Evolutionary conservation across 2,329 filamentous ascomycete genomes (phyloP), one percentile per base, ranked within the genome.

Genomic region (Fusarium sp.): DNA sequence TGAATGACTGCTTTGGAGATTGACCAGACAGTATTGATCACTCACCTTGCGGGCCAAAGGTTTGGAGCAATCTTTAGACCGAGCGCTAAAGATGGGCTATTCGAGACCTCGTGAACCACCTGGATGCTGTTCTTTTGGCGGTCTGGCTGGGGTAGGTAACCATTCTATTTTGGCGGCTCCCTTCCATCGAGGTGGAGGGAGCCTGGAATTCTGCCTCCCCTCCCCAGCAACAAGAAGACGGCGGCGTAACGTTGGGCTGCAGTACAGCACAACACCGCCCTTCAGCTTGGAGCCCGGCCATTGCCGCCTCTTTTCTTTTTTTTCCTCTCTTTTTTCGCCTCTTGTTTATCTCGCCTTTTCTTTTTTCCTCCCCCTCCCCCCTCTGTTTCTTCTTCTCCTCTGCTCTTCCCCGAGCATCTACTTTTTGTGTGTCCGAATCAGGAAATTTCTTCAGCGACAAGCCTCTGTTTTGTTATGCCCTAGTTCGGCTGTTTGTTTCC

Each of bases 211-310:
- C 54, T 53, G 54, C 60, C 47, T 37, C 61, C 43, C 43, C 60
- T 61, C 64, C 64, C 68, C 64, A 71, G 68, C 68, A 69, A 71
- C 68, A 53, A 28, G 55, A 55, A 68, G 55, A 65, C 44, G 62
- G 67, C 67, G 67, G 67, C 67, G 67, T 68, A 71, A 70, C 67
- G 67, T 70, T 70, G 67, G 67, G 67, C 67, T 70, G 67, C 67
- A 71, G 67, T 56, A 48, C 65, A 47, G 48, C 43, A 40, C 66
- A 63, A 70, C 66, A 60, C 51, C 52, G 44, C 28, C 30, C 66
- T 62, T 53, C 62, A 58, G 64, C 54, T 68, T 66, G 62, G 65
- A 55, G 53, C 52, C 55, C 65, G 56, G 65, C 58, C 62, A 56
- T 58, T 27, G 51, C 53, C 53, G 28, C 47, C 44, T 36, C 28